Evolutionary conservation across 345 rosid species (phyloP).

Genomic region (Citrus unshiu): DNA sequence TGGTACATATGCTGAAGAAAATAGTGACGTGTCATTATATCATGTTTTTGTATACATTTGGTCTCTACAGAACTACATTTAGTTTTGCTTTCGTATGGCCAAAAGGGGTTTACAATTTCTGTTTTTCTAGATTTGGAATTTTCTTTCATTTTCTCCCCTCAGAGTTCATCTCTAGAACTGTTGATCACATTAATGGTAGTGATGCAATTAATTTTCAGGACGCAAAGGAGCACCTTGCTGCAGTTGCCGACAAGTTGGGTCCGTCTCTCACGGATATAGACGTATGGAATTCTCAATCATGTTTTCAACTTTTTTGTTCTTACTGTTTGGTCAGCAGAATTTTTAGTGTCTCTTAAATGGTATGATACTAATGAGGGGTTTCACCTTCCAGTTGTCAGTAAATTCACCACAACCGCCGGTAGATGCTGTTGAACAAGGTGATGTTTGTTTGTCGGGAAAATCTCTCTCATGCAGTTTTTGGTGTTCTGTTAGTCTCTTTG

Average conservation of each 20-base stretch:
- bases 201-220: conserved; percentile 49
- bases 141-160: neutral
- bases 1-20: neutral
- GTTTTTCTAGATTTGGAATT: neutral
- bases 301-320: conserved; percentile 18
- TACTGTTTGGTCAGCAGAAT: conserved; percentile 5
- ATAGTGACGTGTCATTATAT: neutral
- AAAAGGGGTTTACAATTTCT: neutral
- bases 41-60: neutral
- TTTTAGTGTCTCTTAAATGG: conserved; percentile 1
- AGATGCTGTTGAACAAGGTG: conserved; percentile 95
- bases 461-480: conserved; percentile 48
- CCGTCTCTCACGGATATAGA: conserved; percentile 82
- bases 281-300: conserved; percentile 40
- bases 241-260: conserved; percentile 92
- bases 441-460: conserved; percentile 51
- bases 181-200: conserved; percentile 10
- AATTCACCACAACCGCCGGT: conserved; percentile 53
- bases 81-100: neutral
- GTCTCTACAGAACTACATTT: neutral
- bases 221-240: conserved; percentile 95
- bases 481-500: conserved; percentile 42
- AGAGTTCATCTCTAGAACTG: neutral
- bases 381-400: conserved; percentile 67
- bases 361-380: conserved; percentile 27